Percentiles rank a stretch among this genome's conserved stretches.
These are phyloP conservation scores for Physocladia obscura DNA, from an alignment of 192 early-diverging fungal genomes.

Conservation along the genomic window DNA sequence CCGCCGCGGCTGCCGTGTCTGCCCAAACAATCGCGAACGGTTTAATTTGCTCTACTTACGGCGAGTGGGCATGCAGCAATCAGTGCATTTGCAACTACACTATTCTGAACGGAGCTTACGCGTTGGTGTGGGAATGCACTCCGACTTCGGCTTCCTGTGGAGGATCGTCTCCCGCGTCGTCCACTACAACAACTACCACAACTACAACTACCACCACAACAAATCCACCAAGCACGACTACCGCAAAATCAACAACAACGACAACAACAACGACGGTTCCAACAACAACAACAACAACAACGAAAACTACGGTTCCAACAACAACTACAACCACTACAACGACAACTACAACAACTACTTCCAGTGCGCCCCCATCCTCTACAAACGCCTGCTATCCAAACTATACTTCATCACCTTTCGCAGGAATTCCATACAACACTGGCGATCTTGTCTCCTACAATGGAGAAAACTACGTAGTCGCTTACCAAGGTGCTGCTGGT, in stretches of 20 bases:
- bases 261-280: too few relatives aligned
- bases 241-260: too few relatives aligned
- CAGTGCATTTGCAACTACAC: too few relatives aligned
- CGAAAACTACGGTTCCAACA: background rate
- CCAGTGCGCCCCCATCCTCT: background rate
- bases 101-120: too few relatives aligned
- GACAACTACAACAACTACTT: background rate
- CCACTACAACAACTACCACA: background rate
- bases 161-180: background rate
- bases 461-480: conserved; percentile 12
- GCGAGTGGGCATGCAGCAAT: too few relatives aligned
- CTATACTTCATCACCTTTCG: background rate
- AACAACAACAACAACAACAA: background rate
- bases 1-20: too few relatives aligned
- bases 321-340: too few relatives aligned
- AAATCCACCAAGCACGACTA: background rate
- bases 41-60: too few relatives aligned
- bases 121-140: too few relatives aligned
- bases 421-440: background rate
- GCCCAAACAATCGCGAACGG: too few relatives aligned
- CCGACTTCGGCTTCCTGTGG: too few relatives aligned
- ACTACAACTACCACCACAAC: background rate
- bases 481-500: conserved; percentile 12
- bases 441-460: conserved; percentile 9
- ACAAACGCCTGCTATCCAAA: background rate